Base-by-base conservation (phyloP, 345 rosid genomes). In the Clausena lansium region DNA sequence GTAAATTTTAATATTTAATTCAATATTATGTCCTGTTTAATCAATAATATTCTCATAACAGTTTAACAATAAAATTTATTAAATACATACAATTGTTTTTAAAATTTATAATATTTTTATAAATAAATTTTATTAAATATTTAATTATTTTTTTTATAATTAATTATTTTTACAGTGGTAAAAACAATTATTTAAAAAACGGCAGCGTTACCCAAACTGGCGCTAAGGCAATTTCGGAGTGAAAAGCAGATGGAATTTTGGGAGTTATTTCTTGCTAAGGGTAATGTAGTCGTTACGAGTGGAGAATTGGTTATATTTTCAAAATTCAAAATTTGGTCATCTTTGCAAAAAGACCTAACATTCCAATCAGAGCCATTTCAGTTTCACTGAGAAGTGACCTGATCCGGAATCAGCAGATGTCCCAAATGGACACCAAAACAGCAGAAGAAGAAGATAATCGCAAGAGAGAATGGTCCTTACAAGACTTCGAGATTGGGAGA, bases 401-500 rank as follows among this genome's bases (percentile, higher is more conserved):
- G 57, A 52, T 15, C 73, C 17, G 33, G 38, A 28, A 45, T 39
- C 0, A 41, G 28, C 55, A 15, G 45, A 41, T 9, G 10, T 22
- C 58, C 36, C 33, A 11, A 30, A 58, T 70, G 75, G 32, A 77
- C 24, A 13, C 80, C 5, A 14, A 41, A 59, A 17, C 35, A 4
- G 67, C 47, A 41, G 77, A 80, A 80, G 80, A 70, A 76, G 74
- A 27, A 80, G 79, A 64, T 71, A 74, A 73, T 62, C 50, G 61
- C 15, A 81, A 80, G 67, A 76, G 80, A 71, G 57, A 81, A 60
- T 95, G 96, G 97, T 89, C 98, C 19, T 66, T 91, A 22, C 67
- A 81, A 32, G 91, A 95, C 75, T 95, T 95, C 82, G 96, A 95
- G 86, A 93, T 95, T 86, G 98, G 98, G 11, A 91, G 80, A 81